These are phyloP conservation scores for Priceomyces castillae DNA, from an alignment of 805 yeast species.

Conservation along the genomic window DNA sequence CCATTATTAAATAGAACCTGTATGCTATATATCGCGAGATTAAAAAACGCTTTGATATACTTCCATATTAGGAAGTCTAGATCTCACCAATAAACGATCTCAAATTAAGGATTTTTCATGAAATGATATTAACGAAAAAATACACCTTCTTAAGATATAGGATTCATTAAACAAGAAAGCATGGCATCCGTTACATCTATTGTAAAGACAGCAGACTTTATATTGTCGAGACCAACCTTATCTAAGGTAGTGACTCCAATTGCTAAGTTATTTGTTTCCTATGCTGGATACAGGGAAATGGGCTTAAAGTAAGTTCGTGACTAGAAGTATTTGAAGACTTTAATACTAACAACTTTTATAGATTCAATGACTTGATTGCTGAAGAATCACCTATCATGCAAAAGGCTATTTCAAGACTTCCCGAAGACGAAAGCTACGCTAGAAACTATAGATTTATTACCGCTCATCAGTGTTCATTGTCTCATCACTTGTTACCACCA, in stretches of 20 bases:
- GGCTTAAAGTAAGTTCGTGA: constrained; percentile 59
- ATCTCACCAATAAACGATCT: constrained; percentile 23
- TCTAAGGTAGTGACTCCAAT: constrained; percentile 76
- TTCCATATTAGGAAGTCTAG: constrained; percentile 26
- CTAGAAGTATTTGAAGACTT: not conserved
- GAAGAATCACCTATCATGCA: constrained; percentile 88
- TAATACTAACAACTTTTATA: constrained; percentile 21
- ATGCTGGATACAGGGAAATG: constrained; percentile 91
- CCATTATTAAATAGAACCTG: constrained; percentile 44
- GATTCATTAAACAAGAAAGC: not conserved
- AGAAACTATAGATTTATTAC: constrained; percentile 90
- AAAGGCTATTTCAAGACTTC: constrained; percentile 85
- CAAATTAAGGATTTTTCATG: not conserved
- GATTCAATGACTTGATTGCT: constrained; percentile 79
- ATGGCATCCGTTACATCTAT: constrained; percentile 67
- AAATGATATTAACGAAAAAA: not conserved
- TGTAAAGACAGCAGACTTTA: constrained; percentile 72
- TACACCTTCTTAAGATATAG: not conserved
- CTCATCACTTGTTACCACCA: constrained; percentile 82
- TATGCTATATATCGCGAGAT: constrained; percentile 1
- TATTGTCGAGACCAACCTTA: constrained; percentile 76
- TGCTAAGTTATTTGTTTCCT: constrained; percentile 67
- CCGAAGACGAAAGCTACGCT: constrained; percentile 78
- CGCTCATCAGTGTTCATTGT: constrained; percentile 83
- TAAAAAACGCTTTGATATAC: too few relatives aligned